Evolutionary conservation across 2,329 filamentous ascomycete species (phyloP).

Genomic region (Gnomoniopsis smithogilvyi): DNA sequence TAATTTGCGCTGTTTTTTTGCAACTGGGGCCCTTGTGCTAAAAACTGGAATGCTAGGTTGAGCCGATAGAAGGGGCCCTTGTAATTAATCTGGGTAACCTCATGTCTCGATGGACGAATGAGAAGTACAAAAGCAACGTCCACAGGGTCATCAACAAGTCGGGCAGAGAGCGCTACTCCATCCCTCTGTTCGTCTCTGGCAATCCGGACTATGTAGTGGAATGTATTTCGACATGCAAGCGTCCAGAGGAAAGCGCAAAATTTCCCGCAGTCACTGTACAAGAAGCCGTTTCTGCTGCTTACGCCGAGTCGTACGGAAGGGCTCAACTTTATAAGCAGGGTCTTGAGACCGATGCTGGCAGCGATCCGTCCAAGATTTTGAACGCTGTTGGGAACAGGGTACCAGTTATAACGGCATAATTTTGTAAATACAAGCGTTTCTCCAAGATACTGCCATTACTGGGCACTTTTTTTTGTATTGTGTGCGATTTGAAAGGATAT

Average conservation of each 20-base stretch:
- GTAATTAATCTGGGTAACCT: slow-evolving; percentile 50
- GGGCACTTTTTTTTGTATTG: no score
- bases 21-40: neutral
- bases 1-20: neutral
- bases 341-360: slow-evolving; percentile 18
- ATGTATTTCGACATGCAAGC: slow-evolving; percentile 30
- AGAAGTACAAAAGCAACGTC: slow-evolving; percentile 48
- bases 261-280: slow-evolving; percentile 31
- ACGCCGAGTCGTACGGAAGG: slow-evolving; percentile 30
- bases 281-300: slow-evolving; percentile 29
- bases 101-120: slow-evolving; percentile 47
- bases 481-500: no score
- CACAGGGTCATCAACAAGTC: slow-evolving; percentile 53
- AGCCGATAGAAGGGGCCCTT: slow-evolving; percentile 41
- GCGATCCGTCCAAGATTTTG: neutral
- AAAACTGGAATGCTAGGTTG: slow-evolving; percentile 27
- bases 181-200: slow-evolving; percentile 51
- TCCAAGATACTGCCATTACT: no score
- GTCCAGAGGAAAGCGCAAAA: slow-evolving; percentile 23
- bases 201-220: slow-evolving; percentile 40
- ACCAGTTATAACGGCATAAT: slow-evolving; percentile 1
- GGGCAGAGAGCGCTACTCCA: slow-evolving; percentile 45
- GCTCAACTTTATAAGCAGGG: slow-evolving; percentile 30
- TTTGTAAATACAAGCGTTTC: no score
- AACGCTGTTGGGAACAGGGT: neutral